A percentile compares a stretch with the other conserved stretches of the same genome.
Evolutionary conservation across 2,329 filamentous ascomycete species (phyloP).

Genomic region (Bertia moriformis): DNA sequence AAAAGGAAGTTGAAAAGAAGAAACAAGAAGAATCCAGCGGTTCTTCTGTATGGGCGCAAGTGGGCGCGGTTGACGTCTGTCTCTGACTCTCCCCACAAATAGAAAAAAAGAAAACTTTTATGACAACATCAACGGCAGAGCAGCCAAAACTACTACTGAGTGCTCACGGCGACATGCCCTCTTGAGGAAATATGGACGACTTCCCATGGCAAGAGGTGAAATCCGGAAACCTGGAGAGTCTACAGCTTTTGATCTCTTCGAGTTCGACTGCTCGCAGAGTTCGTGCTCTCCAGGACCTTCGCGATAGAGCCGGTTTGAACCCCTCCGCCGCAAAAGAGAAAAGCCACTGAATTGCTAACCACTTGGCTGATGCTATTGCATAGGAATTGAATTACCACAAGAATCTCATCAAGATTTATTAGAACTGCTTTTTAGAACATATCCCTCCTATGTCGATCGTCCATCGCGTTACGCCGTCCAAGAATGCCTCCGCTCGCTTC

Average conservation of each 20-base stretch:
- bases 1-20: no score
- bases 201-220: neutral
- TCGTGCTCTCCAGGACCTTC: neutral
- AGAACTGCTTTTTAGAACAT: conserved; percentile 65
- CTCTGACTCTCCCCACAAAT: neutral
- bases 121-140: neutral
- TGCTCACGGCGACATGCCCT: neutral
- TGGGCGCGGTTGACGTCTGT: neutral
- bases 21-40: no score
- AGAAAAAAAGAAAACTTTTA: neutral
- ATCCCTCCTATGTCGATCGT: conserved; percentile 75
- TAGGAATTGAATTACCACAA: neutral
- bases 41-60: neutral
- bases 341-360: no score
- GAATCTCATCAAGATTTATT: neutral
- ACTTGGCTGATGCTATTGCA: no score
- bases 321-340: no score
- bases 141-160: neutral
- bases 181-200: neutral
- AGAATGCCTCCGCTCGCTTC: conserved; percentile 57
- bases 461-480: conserved; percentile 72
- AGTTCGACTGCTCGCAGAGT: neutral
- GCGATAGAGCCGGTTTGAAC: neutral
- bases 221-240: neutral
- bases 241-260: neutral